Conservation (phyloP, 345 rosid species). For the Draba incana region DNA sequence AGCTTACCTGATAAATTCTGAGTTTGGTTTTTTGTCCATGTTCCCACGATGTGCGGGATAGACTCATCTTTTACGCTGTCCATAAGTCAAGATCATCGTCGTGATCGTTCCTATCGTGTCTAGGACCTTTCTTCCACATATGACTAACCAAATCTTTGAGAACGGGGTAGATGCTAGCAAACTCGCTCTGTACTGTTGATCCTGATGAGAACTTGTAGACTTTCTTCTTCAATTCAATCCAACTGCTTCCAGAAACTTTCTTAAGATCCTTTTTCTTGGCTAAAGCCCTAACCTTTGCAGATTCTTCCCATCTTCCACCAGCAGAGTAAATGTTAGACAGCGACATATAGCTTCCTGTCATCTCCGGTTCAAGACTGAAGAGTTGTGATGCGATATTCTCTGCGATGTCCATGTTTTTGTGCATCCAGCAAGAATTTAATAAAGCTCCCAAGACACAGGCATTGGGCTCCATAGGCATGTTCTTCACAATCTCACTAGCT, state of each 20-base stretch:
- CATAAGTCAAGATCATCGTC: slow-evolving; percentile 32
- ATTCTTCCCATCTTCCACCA: slow-evolving; percentile 69
- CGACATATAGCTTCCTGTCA: slow-evolving; percentile 60
- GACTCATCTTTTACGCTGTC: slow-evolving; percentile 20
- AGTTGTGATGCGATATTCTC: slow-evolving; percentile 49
- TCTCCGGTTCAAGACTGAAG: slow-evolving; percentile 44
- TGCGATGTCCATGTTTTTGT: slow-evolving; percentile 53
- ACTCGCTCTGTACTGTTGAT: slow-evolving; percentile 28
- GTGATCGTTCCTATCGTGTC: slow-evolving; percentile 16
- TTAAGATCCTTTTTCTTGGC: slow-evolving; percentile 68
- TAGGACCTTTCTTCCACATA: slow-evolving; percentile 32
- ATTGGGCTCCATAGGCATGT: slow-evolving; percentile 67
- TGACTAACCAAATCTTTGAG: slow-evolving; percentile 36
- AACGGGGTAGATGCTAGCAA: slow-evolving; percentile 34
- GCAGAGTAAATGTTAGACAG: slow-evolving; percentile 71
- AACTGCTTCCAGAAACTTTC: slow-evolving; percentile 74
- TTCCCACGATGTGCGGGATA: slow-evolving; percentile 15
- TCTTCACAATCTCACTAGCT: slow-evolving; percentile 61
- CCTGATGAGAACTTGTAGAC: slow-evolving; percentile 58
- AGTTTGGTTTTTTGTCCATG: slow-evolving; percentile 15
- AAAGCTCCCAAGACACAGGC: slow-evolving; percentile 71
- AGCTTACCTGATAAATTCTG: slow-evolving; percentile 20
- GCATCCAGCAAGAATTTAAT: slow-evolving; percentile 72
- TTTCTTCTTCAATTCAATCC: slow-evolving; percentile 61
- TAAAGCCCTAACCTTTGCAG: slow-evolving; percentile 61